phyloP scores from a whole-genome alignment of 805 yeast genomes.

The Kodamaea restingae region DNA sequence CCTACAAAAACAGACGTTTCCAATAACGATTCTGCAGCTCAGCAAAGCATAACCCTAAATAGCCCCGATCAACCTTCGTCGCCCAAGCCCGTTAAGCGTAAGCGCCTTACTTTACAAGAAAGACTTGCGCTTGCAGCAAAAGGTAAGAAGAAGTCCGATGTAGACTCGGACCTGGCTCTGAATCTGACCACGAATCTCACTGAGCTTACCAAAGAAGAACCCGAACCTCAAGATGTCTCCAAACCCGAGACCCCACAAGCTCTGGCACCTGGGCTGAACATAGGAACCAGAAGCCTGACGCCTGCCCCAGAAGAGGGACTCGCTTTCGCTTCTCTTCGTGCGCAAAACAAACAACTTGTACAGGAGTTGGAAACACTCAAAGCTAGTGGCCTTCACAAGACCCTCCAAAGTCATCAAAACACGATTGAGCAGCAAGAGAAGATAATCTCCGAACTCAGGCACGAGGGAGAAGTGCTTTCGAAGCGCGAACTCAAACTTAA shows the following conservation, averaged over 20 bases:
- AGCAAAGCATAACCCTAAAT: no score
- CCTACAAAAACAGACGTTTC: no score
- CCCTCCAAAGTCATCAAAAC: slow-evolving; percentile 17
- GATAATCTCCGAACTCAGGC: slow-evolving; percentile 59
- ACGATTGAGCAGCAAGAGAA: slow-evolving; percentile 44
- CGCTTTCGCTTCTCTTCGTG: neutral
- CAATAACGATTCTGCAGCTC: no score
- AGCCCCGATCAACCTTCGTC: no score
- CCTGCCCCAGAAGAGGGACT: neutral
- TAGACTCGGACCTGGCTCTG: slow-evolving; percentile 1
- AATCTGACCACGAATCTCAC: neutral
- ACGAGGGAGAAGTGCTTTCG: slow-evolving; percentile 73
- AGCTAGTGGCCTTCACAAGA: neutral
- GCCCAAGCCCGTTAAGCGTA: slow-evolving; percentile 11
- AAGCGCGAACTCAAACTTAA: slow-evolving; percentile 65
- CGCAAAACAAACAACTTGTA: neutral
- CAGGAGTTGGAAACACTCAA: slow-evolving; percentile 2
- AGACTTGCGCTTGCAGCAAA: slow-evolving; percentile 79
- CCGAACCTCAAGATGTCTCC: no score
- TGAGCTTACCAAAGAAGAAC: no score
- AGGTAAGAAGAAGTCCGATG: slow-evolving; percentile 24
- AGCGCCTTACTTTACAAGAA: slow-evolving; percentile 74
- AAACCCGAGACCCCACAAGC: no score
- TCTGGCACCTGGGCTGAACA: no score
- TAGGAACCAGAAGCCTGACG: neutral